phyloP scores from a whole-genome alignment of 208 protist species.

The Trypanosoma grayi region DNA sequence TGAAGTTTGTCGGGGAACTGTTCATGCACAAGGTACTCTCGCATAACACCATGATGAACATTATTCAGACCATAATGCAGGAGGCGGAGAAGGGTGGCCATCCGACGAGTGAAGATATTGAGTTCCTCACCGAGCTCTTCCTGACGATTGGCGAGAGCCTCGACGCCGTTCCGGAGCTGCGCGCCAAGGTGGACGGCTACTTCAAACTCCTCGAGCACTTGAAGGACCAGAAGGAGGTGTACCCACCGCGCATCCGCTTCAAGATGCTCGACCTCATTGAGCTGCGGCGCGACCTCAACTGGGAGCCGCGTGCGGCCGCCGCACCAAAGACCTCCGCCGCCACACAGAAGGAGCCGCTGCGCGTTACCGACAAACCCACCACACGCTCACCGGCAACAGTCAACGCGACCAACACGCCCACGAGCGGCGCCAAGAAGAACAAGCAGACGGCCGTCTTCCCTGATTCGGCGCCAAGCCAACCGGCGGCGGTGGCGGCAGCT shows the following conservation, averaged over 20 bases:
- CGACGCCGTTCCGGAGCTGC: conserved; percentile 39
- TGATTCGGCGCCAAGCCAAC: conserved; percentile 12
- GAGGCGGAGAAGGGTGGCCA: conserved; percentile 33
- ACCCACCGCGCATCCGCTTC: conserved; percentile 80
- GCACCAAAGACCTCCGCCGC: conserved; percentile 3
- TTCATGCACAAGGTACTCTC: conserved; percentile 77
- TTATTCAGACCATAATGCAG: conserved; percentile 66
- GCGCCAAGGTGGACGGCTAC: conserved; percentile 47
- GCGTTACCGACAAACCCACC: conserved; percentile 1
- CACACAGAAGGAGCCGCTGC: conserved; percentile 13
- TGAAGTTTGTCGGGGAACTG: conserved; percentile 86
- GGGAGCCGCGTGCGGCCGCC: conserved; percentile 22
- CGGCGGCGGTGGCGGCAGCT: conserved; percentile 14
- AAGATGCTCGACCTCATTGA: conserved; percentile 88
- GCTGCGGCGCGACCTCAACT: conserved; percentile 46
- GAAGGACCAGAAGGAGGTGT: conserved; percentile 51
- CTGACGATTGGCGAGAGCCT: conserved; percentile 68
- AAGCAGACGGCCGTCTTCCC: conserved; percentile 7
- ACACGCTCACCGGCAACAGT: conserved; percentile 2
- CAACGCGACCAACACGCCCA: not conserved
- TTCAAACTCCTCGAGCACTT: conserved; percentile 51
- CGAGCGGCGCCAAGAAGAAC: conserved; percentile 20
- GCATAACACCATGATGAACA: conserved; percentile 59
- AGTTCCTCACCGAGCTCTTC: conserved; percentile 78
- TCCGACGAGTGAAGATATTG: conserved; percentile 71